Percentiles rank a stretch among this genome's conserved stretches.
phyloP scores from a whole-genome alignment of 176 grass and related monocot species.

The Oropetium thomaeum region DNA sequence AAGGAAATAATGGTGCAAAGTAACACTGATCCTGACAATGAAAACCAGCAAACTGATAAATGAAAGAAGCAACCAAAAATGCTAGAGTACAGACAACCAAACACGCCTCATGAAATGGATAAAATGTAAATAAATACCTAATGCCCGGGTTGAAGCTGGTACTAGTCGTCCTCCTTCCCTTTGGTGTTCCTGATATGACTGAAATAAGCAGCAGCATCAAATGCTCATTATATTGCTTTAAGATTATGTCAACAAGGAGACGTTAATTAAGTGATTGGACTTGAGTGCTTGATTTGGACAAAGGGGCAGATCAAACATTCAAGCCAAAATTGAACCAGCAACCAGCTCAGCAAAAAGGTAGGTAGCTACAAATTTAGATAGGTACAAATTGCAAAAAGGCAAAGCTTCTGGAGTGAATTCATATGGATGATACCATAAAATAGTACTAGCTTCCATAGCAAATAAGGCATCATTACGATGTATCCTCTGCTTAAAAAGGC shows the following conservation, averaged over 20 bases:
- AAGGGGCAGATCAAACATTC: background rate
- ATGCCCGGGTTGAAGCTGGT: constrained; percentile 34
- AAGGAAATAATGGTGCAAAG: background rate
- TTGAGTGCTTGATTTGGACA: constrained; percentile 4
- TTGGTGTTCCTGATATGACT: constrained; percentile 57
- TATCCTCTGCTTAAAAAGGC: constrained; percentile 1
- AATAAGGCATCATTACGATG: constrained; percentile 6
- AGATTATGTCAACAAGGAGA: background rate
- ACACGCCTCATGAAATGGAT: background rate
- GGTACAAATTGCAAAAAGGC: constrained; percentile 17
- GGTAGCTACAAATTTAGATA: constrained; percentile 10
- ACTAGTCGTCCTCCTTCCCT: constrained; percentile 42
- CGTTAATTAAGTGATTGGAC: background rate
- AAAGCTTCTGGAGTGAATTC: background rate
- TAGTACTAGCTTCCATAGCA: constrained; percentile 11
- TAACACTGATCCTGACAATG: background rate
- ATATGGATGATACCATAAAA: constrained; percentile 26
- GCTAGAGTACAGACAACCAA: background rate
- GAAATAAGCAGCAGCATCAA: constrained; percentile 30
- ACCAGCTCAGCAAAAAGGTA: background rate
- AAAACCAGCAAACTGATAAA: background rate
- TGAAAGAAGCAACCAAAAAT: constrained; percentile 13
- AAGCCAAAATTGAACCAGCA: constrained; percentile 19
- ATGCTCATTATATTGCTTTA: constrained; percentile 13
- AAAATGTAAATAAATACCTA: constrained; percentile 46